A percentile compares a stretch with the other conserved stretches of the same genome.
phyloP scores from a whole-genome alignment of 1,284 basidiomycete genomes.

The Sporisorium sorghi region DNA sequence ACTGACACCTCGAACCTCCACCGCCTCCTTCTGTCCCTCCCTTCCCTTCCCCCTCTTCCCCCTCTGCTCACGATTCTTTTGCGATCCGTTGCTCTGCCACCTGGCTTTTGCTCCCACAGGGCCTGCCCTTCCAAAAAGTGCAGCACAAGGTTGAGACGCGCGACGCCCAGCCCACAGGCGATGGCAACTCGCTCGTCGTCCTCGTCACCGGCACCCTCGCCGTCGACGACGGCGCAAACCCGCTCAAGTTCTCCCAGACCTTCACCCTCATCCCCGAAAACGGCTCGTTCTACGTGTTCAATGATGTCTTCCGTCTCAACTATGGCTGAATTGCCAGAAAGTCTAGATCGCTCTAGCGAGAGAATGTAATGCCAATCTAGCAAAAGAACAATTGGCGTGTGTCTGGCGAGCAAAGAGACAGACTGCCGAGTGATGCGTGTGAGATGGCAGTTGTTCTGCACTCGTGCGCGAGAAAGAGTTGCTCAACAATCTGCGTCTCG shows the following conservation, averaged over 20 bases:
- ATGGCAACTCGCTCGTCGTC: slow-evolving; percentile 79
- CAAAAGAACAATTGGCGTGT: too few relatives aligned
- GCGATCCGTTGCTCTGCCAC: too few relatives aligned
- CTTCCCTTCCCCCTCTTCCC: too few relatives aligned
- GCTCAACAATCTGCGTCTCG: too few relatives aligned
- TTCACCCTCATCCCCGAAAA: slow-evolving; percentile 90
- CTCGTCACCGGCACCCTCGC: slow-evolving; percentile 85
- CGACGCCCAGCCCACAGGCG: slow-evolving; percentile 88
- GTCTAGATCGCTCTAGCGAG: neutral
- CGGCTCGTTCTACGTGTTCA: slow-evolving; percentile 84
- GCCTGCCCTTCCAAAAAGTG: slow-evolving; percentile 84
- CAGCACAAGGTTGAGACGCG: slow-evolving; percentile 84
- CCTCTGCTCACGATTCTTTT: too few relatives aligned
- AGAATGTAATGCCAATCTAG: too few relatives aligned
- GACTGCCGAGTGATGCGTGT: too few relatives aligned
- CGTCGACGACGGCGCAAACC: slow-evolving; percentile 62
- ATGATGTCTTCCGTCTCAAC: slow-evolving; percentile 67
- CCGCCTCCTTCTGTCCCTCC: neutral
- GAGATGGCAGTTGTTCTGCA: too few relatives aligned
- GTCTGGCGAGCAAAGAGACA: too few relatives aligned
- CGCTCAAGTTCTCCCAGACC: slow-evolving; percentile 63
- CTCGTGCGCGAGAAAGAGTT: too few relatives aligned
- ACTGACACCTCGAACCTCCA: neutral
- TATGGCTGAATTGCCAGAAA: slow-evolving; percentile 53
- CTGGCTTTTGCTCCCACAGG: slow-evolving; percentile 71